These are phyloP conservation scores for Seiridium unicorne DNA, from an alignment of 2,329 filamentous ascomycete genomes.

Conservation along the genomic window DNA sequence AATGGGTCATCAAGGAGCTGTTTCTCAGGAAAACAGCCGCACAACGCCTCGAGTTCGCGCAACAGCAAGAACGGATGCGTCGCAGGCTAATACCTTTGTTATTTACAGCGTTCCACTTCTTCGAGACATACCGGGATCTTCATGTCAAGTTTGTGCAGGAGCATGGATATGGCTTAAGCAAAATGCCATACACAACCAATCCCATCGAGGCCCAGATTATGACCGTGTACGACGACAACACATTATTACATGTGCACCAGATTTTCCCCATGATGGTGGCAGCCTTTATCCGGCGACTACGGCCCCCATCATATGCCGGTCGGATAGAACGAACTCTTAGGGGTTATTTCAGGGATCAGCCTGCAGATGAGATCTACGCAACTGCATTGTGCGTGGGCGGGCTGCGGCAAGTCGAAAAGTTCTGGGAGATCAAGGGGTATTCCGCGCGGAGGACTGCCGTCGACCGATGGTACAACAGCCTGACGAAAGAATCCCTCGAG, in stretches of 20 bases:
- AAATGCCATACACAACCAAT: slow-evolving; percentile 57
- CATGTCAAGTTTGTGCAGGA: slow-evolving; percentile 56
- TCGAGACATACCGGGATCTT: slow-evolving; percentile 61
- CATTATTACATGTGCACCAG: slow-evolving; percentile 61
- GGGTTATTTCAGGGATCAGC: slow-evolving; percentile 62
- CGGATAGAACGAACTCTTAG: slow-evolving; percentile 60
- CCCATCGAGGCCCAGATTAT: slow-evolving; percentile 62
- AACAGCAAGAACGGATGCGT: slow-evolving; percentile 63
- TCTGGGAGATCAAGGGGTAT: slow-evolving; percentile 68
- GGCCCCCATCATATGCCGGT: slow-evolving; percentile 64
- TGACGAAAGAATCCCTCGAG: slow-evolving; percentile 45
- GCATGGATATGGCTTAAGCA: slow-evolving; percentile 50
- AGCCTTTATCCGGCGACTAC: slow-evolving; percentile 60
- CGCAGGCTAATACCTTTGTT: slow-evolving; percentile 61
- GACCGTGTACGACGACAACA: slow-evolving; percentile 64
- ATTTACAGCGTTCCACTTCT: slow-evolving; percentile 67
- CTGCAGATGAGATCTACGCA: slow-evolving; percentile 60
- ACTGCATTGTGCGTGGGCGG: slow-evolving; percentile 61
- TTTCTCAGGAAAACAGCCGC: slow-evolving; percentile 57
- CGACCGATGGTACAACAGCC: slow-evolving; percentile 56
- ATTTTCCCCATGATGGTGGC: slow-evolving; percentile 64
- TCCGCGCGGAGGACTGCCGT: slow-evolving; percentile 58
- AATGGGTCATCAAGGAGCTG: slow-evolving; percentile 65
- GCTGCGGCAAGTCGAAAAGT: slow-evolving; percentile 59
- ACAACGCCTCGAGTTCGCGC: slow-evolving; percentile 55